Evolutionary conservation across 129 eudicot species (phyloP), one percentile per base, ranked within the genome.

Genomic region (Glebionis coronaria): DNA sequence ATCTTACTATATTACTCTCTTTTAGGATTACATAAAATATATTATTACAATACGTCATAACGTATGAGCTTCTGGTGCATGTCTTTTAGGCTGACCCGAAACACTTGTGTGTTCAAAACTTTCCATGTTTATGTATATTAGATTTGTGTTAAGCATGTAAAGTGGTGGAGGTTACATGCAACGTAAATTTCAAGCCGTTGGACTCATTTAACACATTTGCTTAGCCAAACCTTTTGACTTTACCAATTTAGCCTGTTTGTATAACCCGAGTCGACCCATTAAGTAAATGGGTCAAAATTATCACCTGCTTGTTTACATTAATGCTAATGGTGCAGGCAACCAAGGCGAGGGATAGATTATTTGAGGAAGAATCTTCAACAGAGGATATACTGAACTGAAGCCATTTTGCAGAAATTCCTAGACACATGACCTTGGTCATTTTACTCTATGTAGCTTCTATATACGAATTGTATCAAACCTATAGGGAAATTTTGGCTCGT

Each of bases 281-380:
- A 56, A 18, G 38, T 56, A 56, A 23, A 56, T 21, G 42, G 62
- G 19, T 57, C 14, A 38, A 20, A 57, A 9, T 27, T 57, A 38
- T 57, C 63, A 27, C 63, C 29, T 57, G 18, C 16, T 49, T 14
- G 54, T 14, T 49, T 16, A 49, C 8, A n/a, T 12, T 12, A n/a
- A 14, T 49, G 54, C 54, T 49, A 49, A 29, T 7, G 11, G 65
- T 61, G 14, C 65, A 61, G 65, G 65, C 49, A 61, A 61, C 65
- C 3, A 61, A 35, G 65, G 49, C 65, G 11, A 61, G 65, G 27
- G 49, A 61, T 49, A 61, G 65, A 35, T 61, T 61, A 61, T 61
- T 31, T 61, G 65, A 61, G 65, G 65, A 61, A 61, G 47, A 61
- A 61, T 14, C 49, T 31, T 61, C 65, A 61, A 61, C 23, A 4